Percentiles rank a stretch among this genome's conserved stretches.
Evolutionary conservation across 805 yeast species (phyloP).

Genomic region (Metschnikowia bowlesiae): DNA sequence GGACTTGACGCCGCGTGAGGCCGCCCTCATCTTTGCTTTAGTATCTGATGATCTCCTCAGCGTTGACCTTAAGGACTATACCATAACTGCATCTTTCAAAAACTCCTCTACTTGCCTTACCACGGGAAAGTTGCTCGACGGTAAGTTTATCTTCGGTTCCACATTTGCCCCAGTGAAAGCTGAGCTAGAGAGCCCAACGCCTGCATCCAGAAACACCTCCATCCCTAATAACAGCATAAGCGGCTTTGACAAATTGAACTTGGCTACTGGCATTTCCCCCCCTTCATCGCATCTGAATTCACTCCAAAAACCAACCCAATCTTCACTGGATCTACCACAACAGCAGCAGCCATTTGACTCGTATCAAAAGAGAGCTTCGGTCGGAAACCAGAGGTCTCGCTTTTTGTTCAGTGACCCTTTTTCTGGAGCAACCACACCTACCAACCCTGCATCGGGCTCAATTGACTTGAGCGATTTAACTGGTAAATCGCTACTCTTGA

Average conservation of each 20-base stretch:
- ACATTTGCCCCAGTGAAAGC: conserved; percentile 34
- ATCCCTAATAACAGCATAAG: conserved; percentile 8
- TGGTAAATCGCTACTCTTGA: conserved; percentile 41
- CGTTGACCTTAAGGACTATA: conserved; percentile 42
- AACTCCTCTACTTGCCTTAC: conserved; percentile 37
- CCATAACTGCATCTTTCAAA: conserved; percentile 33
- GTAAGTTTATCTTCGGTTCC: conserved; percentile 36
- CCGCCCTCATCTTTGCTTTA: conserved; percentile 60
- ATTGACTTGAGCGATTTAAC: conserved; percentile 34
- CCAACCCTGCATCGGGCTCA: conserved; percentile 18
- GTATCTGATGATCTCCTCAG: conserved; percentile 56
- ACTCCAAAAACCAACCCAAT: conserved; percentile 6
- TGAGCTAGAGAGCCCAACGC: conserved; percentile 25
- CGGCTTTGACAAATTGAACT: conserved; percentile 24
- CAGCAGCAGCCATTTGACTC: conserved; percentile 20
- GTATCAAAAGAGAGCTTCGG: conserved; percentile 48
- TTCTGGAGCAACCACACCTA: conserved; percentile 16
- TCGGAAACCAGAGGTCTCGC: conserved; percentile 59
- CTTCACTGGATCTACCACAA: background rate
- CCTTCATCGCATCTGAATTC: conserved; percentile 19
- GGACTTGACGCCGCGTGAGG: conserved; percentile 64
- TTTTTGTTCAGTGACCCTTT: conserved; percentile 66
- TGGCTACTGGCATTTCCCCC: conserved; percentile 32
- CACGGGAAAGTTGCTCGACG: conserved; percentile 37
- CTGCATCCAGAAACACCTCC: conserved; percentile 15